Percentiles rank a stretch among this genome's conserved stretches.
These are phyloP conservation scores for Macrophomina tecta DNA, from an alignment of 2,329 filamentous ascomycete genomes.

Conservation along the genomic window DNA sequence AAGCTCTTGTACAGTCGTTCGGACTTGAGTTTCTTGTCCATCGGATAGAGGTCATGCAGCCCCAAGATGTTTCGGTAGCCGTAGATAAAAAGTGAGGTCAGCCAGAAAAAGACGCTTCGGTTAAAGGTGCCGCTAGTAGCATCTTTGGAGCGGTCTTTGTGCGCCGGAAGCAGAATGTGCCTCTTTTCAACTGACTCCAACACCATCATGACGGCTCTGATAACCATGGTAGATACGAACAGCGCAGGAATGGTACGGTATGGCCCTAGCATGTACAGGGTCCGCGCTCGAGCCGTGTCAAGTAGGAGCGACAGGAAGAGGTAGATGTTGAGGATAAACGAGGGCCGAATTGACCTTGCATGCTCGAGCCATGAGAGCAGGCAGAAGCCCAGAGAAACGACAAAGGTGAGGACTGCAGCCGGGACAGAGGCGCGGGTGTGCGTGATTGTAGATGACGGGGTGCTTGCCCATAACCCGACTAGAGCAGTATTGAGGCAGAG, in stretches of 20 bases:
- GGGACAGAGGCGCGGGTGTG: conserved; percentile 36
- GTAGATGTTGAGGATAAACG: conserved; percentile 55
- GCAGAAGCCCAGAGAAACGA: conserved; percentile 40
- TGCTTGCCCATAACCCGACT: conserved; percentile 36
- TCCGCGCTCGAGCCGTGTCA: conserved; percentile 54
- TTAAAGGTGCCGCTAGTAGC: conserved; percentile 32
- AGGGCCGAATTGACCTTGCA: conserved; percentile 52
- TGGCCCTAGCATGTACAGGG: conserved; percentile 29
- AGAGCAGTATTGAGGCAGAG: conserved; percentile 39
- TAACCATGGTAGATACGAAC: conserved; percentile 11
- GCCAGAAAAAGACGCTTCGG: conserved; percentile 32
- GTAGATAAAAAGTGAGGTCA: conserved; percentile 31
- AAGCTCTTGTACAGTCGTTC: conserved; percentile 4
- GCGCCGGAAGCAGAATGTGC: conserved; percentile 24
- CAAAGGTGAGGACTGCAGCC: conserved; percentile 38
- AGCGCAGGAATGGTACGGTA: conserved; percentile 37
- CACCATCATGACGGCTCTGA: conserved; percentile 29
- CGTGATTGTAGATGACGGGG: conserved; percentile 1
- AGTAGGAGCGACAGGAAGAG: conserved; percentile 54
- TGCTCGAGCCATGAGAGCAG: conserved; percentile 57
- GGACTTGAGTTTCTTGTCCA: conserved; percentile 11
- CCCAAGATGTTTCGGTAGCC: conserved; percentile 28
- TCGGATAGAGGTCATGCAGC: conserved; percentile 10
- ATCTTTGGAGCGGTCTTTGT: conserved; percentile 29
- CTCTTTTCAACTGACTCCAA: conserved; percentile 32